Percentiles rank a stretch among this genome's conserved stretches.
Conservation (phyloP, 352 stramenopile species). For the Phytophthora sp. region DNA sequence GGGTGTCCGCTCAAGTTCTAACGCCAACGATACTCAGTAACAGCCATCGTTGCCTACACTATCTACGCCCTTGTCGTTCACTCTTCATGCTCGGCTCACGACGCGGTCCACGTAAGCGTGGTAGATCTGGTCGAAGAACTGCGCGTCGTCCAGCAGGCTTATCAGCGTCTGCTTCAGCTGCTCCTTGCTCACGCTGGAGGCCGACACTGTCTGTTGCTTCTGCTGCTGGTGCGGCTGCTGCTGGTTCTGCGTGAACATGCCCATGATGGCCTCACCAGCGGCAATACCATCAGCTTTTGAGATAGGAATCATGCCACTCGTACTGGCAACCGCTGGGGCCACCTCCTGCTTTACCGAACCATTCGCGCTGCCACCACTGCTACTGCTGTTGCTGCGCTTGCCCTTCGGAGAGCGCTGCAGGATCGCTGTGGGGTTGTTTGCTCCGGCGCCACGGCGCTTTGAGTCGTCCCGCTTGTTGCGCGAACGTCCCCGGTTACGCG, state of each 20-base stretch:
- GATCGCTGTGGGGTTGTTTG: slow-evolving; percentile 56
- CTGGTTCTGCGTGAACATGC: slow-evolving; percentile 74
- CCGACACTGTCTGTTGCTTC: slow-evolving; percentile 14
- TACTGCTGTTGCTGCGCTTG: slow-evolving; percentile 39
- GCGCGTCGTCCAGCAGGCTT: slow-evolving; percentile 73
- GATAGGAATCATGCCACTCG: slow-evolving; percentile 63
- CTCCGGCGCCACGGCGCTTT: slow-evolving; percentile 37
- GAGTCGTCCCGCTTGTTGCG: slow-evolving; percentile 61
- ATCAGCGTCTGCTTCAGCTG: slow-evolving; percentile 89
- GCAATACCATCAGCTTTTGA: slow-evolving; percentile 82
- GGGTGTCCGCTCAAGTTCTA: slow-evolving; percentile 36
- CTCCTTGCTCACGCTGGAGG: slow-evolving; percentile 74
- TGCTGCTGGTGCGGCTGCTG: slow-evolving; percentile 42
- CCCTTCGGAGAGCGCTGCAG: slow-evolving; percentile 62
- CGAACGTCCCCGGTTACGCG: slow-evolving; percentile 54
- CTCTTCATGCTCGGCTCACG: slow-evolving; percentile 47
- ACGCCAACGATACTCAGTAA: slow-evolving; percentile 33
- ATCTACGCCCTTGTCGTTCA: slow-evolving; percentile 24
- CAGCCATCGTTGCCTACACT: slow-evolving; percentile 33
- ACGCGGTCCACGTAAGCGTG: slow-evolving; percentile 81
- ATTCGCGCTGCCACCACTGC: slow-evolving; percentile 32
- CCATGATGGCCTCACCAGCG: slow-evolving; percentile 82
- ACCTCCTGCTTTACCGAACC: slow-evolving; percentile 31
- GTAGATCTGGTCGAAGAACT: slow-evolving; percentile 91
- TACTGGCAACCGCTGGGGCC: slow-evolving; percentile 11